These are phyloP conservation scores for Tolypocladium endophyticum DNA, from an alignment of 2,329 filamentous ascomycete species.

Conservation along the genomic window DNA sequence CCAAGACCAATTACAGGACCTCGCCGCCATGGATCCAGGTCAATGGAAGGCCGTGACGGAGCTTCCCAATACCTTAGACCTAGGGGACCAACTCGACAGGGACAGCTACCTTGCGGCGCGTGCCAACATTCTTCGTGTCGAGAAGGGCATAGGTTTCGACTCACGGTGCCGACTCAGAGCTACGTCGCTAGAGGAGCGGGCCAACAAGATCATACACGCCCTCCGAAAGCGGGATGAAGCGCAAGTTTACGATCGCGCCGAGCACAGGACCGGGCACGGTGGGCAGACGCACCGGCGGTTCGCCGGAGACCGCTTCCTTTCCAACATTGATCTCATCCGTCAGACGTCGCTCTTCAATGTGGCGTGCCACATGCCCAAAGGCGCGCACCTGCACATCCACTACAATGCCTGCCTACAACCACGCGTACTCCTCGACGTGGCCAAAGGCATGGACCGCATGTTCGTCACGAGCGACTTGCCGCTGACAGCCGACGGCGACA, in stretches of 20 bases:
- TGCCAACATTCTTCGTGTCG: conserved; percentile 15
- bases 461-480: conserved; percentile 52
- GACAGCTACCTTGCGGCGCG: conserved; percentile 20
- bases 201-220: conserved; percentile 27
- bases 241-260: conserved; percentile 23
- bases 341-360: conserved; percentile 47
- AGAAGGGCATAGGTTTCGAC: conserved; percentile 30
- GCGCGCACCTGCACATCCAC: conserved; percentile 63
- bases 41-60: neutral
- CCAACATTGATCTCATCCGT: conserved; percentile 42
- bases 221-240: conserved; percentile 25
- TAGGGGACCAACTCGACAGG: conserved; percentile 3
- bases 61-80: neutral
- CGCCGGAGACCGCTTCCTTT: conserved; percentile 47
- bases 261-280: conserved; percentile 22
- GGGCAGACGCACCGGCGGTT: conserved; percentile 35
- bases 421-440: conserved; percentile 43
- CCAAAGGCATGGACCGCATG: conserved; percentile 51
- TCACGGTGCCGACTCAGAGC: conserved; percentile 20
- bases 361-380: conserved; percentile 55
- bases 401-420: conserved; percentile 66
- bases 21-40: neutral
- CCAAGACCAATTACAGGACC: conserved; percentile 1
- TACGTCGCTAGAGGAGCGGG: conserved; percentile 22
- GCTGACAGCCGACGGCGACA: conserved; percentile 29